Percentiles rank a stretch among this genome's conserved stretches.
Conservation (phyloP, 2,329 filamentous ascomycete genomes). For the Trichoderma semiorbis region DNA sequence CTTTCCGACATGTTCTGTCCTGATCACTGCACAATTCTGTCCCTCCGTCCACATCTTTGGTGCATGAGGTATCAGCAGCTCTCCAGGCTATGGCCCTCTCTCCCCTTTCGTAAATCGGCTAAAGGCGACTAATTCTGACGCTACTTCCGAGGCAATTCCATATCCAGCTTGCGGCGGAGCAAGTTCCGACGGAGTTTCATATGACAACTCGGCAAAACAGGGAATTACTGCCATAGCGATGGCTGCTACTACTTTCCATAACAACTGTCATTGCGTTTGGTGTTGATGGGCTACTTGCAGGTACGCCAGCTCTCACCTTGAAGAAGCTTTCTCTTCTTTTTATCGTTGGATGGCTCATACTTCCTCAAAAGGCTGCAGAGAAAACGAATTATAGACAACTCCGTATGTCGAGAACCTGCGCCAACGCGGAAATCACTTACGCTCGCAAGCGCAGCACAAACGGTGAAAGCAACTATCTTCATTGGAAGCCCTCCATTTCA, state of each 20-base stretch:
- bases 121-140: background rate
- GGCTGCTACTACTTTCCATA: background rate
- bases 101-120: background rate
- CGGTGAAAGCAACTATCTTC: background rate
- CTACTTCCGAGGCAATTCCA: background rate
- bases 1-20: background rate
- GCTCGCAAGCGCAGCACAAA: background rate
- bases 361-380: background rate
- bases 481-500: background rate
- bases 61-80: background rate
- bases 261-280: background rate
- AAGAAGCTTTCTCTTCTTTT: background rate
- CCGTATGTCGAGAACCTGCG: background rate
- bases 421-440: background rate
- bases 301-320: background rate
- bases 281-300: background rate
- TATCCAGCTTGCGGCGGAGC: background rate
- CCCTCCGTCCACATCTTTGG: background rate
- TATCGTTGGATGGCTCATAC: background rate
- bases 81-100: background rate
- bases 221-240: background rate
- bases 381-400: background rate
- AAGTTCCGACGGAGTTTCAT: background rate
- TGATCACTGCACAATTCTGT: background rate
- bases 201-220: background rate